These are phyloP conservation scores for Haplosporangium sp. DNA, from an alignment of 371 early-diverging fungal species.

Conservation along the genomic window DNA sequence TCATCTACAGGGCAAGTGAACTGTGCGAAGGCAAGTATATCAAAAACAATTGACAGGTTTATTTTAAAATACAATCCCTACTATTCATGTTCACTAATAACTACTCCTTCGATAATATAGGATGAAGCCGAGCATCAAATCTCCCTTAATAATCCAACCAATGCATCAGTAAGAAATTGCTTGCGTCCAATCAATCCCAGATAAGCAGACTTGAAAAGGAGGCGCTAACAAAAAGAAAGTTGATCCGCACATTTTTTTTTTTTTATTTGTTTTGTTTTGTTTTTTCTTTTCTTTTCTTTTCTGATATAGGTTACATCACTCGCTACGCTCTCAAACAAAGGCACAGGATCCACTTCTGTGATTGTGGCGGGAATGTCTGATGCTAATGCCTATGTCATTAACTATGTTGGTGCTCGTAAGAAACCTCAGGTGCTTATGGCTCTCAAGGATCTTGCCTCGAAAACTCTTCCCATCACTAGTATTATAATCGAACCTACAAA, in stretches of 20 bases:
- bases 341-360: slow-evolving; percentile 29
- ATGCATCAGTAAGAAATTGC: slow-evolving; percentile 12
- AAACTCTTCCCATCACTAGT: slow-evolving; percentile 37
- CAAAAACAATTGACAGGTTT: not conserved
- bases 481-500: slow-evolving; percentile 40
- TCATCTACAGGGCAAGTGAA: slow-evolving; percentile 34
- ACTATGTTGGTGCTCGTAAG: slow-evolving; percentile 31
- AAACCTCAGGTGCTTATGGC: slow-evolving; percentile 32
- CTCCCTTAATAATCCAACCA: slow-evolving; percentile 12
- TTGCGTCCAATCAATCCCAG: not conserved
- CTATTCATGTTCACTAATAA: not conserved
- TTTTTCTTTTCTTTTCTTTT: not conserved
- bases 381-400: slow-evolving; percentile 39
- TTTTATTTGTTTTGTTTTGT: no score
- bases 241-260: not conserved
- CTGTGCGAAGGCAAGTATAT: slow-evolving; percentile 29
- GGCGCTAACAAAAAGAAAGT: not conserved
- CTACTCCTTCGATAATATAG: not conserved
- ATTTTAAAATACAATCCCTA: not conserved
- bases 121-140: slow-evolving; percentile 26
- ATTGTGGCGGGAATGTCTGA: slow-evolving; percentile 49
- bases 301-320: slow-evolving; percentile 39
- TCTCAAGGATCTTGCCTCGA: slow-evolving; percentile 37
- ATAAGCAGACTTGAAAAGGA: not conserved
- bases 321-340: slow-evolving; percentile 39